Conservation (phyloP, 306 rosid genomes). For the Alnus rubra region DNA sequence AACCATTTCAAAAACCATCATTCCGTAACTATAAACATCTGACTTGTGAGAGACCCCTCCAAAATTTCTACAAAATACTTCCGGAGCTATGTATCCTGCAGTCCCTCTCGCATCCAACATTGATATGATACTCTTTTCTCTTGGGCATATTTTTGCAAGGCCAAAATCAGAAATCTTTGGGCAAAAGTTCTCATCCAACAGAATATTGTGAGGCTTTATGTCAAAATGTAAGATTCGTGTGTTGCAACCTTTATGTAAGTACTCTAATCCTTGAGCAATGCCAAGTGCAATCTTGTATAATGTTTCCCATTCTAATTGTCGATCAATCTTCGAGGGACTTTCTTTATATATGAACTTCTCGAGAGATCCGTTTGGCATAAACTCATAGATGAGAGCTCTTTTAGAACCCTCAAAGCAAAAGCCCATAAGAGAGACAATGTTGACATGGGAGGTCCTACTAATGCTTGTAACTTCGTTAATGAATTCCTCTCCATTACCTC, state of each 20-base stretch:
- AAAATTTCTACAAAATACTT: conserved; percentile 31
- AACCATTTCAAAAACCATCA: conserved; percentile 45
- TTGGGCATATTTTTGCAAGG: conserved; percentile 18
- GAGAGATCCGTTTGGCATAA: conserved; percentile 23
- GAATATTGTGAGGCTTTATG: conserved; percentile 26
- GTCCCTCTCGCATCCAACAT: conserved; percentile 37
- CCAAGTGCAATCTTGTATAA: conserved; percentile 10
- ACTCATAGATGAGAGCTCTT: conserved; percentile 25
- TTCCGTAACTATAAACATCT: conserved; percentile 42
- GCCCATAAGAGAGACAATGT: conserved; percentile 25
- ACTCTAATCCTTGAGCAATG: conserved; percentile 19
- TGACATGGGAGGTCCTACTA: conserved; percentile 30
- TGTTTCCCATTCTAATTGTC: conserved; percentile 13
- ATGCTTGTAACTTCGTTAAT: conserved; percentile 34
- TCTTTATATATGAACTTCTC: conserved; percentile 12
- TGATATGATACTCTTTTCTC: conserved; percentile 25
- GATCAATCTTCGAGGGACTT: neutral
- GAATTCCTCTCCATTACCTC: conserved; percentile 39
- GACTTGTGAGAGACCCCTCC: conserved; percentile 43
- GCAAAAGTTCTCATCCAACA: conserved; percentile 18
- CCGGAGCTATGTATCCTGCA: conserved; percentile 38
- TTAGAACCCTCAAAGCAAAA: conserved; percentile 34
- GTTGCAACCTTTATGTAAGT: conserved; percentile 22
- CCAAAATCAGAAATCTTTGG: conserved; percentile 45
- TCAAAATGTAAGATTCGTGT: conserved; percentile 19